Evolutionary conservation across 2,329 filamentous ascomycete genomes (phyloP), one percentile per base, ranked within the genome.

Genomic region (Scytalidium lignicola): DNA sequence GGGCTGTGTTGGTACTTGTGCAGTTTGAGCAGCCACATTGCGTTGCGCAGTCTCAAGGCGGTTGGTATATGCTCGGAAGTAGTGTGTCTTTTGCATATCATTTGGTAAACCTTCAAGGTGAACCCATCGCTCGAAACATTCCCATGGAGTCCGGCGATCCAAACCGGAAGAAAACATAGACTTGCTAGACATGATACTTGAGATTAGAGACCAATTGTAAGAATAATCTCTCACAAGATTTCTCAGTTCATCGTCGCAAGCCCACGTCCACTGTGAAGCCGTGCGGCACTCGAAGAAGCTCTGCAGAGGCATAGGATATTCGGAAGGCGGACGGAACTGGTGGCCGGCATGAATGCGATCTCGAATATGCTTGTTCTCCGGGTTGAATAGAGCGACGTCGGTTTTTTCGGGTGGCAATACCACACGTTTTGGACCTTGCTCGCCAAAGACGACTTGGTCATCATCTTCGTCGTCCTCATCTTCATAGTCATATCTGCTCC

Each of bases 41-140:
- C 75, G 70, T 59, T 84, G 80, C 1, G 80, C 82, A 8, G 73
- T 68, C 48, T 84, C 79, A 22, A 85, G 82, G 22, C 82, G 71
- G 9, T 69, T 70, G 55, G 80, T 82, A 62, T 84, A 85, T 1
- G 79, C 70, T 62, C 90, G 89, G 75, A 97, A 99, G 65, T 97
- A 99, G 41, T 91, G 86, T 0, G 90, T 96, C 70, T 96, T 96
- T 17, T 87, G 85, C 86, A 97, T 95, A 56, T 99, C 93, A 10
- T 86, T 82, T 3, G 93, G 92, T 32, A 96, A 74, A 1, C 91
- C 90, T 69, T 97, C 93, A 12, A 97, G 73, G 58, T 88, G 85
- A 48, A 96, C 87, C 92, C 92, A 99, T 41, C 93, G 82, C 68
- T 99, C 93, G 60, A 99, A 99, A 65, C 93, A 99, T 70, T 99